Conservation (phyloP, 768 basidiomycete species). For the Mycena alexandri region DNA sequence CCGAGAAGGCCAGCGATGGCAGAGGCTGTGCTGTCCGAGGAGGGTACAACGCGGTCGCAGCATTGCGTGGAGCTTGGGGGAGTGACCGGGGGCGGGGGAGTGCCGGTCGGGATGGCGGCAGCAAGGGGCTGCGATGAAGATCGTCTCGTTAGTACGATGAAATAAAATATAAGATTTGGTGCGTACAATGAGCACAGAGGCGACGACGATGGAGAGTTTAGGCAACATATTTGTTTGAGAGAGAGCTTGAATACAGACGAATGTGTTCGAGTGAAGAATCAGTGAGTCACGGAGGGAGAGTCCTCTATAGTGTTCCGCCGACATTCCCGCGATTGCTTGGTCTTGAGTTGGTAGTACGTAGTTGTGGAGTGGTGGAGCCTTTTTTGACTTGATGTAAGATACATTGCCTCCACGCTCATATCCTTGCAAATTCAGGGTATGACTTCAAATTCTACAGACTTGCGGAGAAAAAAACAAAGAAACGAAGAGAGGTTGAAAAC, state of each 20-base stretch:
- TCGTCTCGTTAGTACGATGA: too few relatives aligned
- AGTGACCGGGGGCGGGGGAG: background rate
- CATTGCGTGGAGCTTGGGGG: background rate
- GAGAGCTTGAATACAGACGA: too few relatives aligned
- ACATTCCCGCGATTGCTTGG: background rate
- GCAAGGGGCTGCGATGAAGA: too few relatives aligned
- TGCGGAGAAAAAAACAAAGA: background rate
- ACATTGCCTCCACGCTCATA: too few relatives aligned
- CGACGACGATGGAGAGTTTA: too few relatives aligned
- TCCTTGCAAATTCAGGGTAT: too few relatives aligned
- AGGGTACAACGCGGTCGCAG: background rate
- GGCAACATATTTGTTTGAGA: too few relatives aligned
- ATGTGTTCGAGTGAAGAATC: too few relatives aligned
- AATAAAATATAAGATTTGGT: too few relatives aligned
- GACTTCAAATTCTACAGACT: slow-evolving; percentile 1
- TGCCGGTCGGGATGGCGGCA: background rate
- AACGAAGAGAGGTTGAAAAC: background rate
- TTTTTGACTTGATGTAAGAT: background rate
- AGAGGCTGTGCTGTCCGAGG: too few relatives aligned
- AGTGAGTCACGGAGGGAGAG: background rate
- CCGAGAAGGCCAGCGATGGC: too few relatives aligned
- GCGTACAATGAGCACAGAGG: too few relatives aligned
- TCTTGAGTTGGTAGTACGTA: background rate
- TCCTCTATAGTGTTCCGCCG: background rate
- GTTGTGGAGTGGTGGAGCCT: slow-evolving; percentile 2